Percentiles rank a stretch among this genome's conserved stretches.
Evolutionary conservation across 805 yeast species (phyloP).

Genomic region (Candida nitratophila): DNA sequence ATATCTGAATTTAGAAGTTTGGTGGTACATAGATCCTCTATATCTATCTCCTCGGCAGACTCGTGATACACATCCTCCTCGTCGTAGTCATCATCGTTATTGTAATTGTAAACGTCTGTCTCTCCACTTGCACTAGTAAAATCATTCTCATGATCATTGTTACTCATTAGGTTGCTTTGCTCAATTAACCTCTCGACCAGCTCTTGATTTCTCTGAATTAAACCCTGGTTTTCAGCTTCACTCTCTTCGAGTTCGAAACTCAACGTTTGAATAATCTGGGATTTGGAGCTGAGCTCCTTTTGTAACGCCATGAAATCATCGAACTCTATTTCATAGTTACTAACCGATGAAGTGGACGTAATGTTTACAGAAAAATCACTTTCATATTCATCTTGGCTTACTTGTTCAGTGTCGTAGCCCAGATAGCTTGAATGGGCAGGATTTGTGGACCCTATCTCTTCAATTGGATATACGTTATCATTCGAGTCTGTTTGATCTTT

Average conservation of each 20-base stretch:
- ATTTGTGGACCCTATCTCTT: too few relatives aligned
- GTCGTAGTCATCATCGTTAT: too few relatives aligned
- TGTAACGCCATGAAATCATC: background rate
- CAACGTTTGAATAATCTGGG: background rate
- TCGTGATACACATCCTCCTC: too few relatives aligned
- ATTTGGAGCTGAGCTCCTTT: background rate
- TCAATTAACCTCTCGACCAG: background rate
- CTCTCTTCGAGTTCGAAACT: background rate
- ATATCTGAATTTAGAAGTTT: too few relatives aligned
- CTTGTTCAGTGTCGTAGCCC: too few relatives aligned
- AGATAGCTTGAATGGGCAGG: too few relatives aligned
- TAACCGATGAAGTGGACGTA: background rate
- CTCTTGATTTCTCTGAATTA: background rate
- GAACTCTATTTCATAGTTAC: background rate
- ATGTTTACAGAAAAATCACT: background rate
- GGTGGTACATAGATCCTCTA: too few relatives aligned
- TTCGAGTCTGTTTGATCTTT: too few relatives aligned
- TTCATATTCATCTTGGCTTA: background rate
- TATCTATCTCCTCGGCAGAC: background rate
- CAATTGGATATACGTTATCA: too few relatives aligned
- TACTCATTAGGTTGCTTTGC: too few relatives aligned
- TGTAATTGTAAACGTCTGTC: background rate
- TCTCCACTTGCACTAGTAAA: background rate
- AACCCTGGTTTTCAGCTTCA: background rate
- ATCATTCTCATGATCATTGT: background rate